Evolutionary conservation across 23 red algal species (phyloP), one percentile per base, ranked within the genome.

Genomic region (Gracilaria caudata): DNA sequence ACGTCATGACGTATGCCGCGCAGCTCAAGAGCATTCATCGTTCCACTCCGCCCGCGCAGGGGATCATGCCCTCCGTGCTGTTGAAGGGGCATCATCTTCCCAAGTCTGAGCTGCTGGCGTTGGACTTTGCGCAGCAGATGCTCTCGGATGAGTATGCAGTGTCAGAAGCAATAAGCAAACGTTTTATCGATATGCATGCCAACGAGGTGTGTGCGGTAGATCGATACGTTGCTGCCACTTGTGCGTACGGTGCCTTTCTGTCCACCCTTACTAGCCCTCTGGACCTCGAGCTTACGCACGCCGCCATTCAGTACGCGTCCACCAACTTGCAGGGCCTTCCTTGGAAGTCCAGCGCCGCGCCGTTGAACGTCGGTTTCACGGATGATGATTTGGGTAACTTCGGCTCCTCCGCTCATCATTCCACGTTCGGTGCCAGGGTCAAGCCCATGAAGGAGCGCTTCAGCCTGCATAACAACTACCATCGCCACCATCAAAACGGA

Each of bases 51-150:
- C 73, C 86, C 6, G 73, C 74, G 16, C 68, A 78, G 25, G 86
- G 74, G 23, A 66, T 89, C 28, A 63, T 79, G 36, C 73, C 73
- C 14, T 45, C 54, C 6, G 76, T 89, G 86, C 49, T 89, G 12
- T 21, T 89, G 30, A 54, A 78, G 35, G 86, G 86, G 9, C 38
- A 29, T 38, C 64, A 72, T 9, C 66, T 89, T 9, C 56, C 73
- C 24, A 33, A 64, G n/a, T 46, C 57, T 13, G 41, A 89, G 26
- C 49, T 79, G 30, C 51, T 68, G 28, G 86, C 86, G 44, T 24
- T 89, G 11, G 86, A 89, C 34, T 89, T 79, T 79, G 86, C 71
- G 25, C 86, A 89, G 73, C 54, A 89, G 51, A 3, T 89, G 47
- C 63, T 72, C 13, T 78, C 71, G 0, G 47, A 68, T 23, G 51